Evolutionary conservation across 139 green algal species (phyloP).

Genomic region (Asterochloris erici): DNA sequence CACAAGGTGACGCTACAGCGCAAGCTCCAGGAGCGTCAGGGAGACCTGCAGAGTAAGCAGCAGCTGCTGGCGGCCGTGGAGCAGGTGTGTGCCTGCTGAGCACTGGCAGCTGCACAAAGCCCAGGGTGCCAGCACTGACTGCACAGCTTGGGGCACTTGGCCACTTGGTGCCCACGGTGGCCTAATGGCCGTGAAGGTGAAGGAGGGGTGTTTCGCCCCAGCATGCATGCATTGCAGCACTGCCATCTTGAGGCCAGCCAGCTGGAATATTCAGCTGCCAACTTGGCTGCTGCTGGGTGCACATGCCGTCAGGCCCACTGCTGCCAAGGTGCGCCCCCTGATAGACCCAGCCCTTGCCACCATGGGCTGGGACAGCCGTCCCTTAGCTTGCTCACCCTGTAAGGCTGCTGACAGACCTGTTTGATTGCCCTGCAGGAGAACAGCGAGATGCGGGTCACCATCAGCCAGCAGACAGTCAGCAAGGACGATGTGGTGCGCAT

Average conservation of each 20-base stretch:
- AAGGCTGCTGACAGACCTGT: not conserved
- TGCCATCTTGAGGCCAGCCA: too few species aligned
- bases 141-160: not conserved
- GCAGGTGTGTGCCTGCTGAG: not conserved
- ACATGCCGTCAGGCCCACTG: too few species aligned
- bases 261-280: too few species aligned
- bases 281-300: too few species aligned
- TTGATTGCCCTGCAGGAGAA: constrained; percentile 33
- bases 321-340: too few species aligned
- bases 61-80: constrained; percentile 35
- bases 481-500: constrained; percentile 75
- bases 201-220: too few species aligned
- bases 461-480: constrained; percentile 67
- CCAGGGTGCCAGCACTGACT: not conserved
- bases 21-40: constrained; percentile 27
- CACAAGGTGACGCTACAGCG: constrained; percentile 56
- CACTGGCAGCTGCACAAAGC: too few species aligned
- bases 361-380: too few species aligned
- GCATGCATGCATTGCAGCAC: too few species aligned
- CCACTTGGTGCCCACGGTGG: not conserved
- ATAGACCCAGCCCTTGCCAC: not conserved
- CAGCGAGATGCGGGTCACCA: constrained; percentile 42
- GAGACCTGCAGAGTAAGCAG: constrained; percentile 34
- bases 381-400: not conserved
- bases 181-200: not conserved